phyloP scores from a whole-genome alignment of 2,329 filamentous ascomycete species.

The Fusarium subtropicale region DNA sequence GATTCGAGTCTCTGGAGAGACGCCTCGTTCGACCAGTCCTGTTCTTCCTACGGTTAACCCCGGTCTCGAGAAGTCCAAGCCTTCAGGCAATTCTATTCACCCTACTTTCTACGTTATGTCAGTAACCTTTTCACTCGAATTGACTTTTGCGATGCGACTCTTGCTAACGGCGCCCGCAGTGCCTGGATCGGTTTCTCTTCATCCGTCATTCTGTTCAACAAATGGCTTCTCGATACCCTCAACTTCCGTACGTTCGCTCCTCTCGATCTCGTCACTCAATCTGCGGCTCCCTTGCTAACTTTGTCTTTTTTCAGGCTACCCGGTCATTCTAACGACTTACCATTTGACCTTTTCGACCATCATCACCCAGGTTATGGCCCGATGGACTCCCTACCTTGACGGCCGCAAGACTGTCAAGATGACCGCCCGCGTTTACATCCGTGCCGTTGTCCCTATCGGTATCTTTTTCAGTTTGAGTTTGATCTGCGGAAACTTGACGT shows the following conservation, averaged over 20 bases:
- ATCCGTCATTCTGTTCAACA: constrained; percentile 98
- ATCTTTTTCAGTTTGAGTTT: constrained; percentile 95
- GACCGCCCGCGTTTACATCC: constrained; percentile 92
- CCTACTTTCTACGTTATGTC: constrained; percentile 86
- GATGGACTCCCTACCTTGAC: constrained; percentile 89
- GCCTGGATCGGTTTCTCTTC: constrained; percentile 94
- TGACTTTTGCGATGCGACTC: neutral
- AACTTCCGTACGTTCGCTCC: constrained; percentile 71
- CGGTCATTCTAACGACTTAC: constrained; percentile 93
- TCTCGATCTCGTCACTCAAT: constrained; percentile 9
- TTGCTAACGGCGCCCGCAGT: constrained; percentile 60
- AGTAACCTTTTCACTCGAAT: constrained; percentile 47
- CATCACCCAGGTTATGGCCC: constrained; percentile 93
- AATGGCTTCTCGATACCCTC: constrained; percentile 91
- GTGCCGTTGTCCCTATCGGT: constrained; percentile 93
- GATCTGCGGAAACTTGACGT: constrained; percentile 96
- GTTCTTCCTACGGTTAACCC: constrained; percentile 86
- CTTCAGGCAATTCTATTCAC: constrained; percentile 74
- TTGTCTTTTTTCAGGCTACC: constrained; percentile 63
- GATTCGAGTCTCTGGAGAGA: constrained; percentile 83
- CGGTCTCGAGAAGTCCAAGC: constrained; percentile 75
- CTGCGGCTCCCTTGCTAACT: constrained; percentile 31
- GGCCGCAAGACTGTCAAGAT: constrained; percentile 97
- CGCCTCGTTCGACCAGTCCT: constrained; percentile 69
- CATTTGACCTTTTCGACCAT: constrained; percentile 92